Evolutionary conservation across 495 filamentous ascomycete genomes (phyloP), one percentile per base, ranked within the genome.

Genomic region (Aspergillus avenaceus): DNA sequence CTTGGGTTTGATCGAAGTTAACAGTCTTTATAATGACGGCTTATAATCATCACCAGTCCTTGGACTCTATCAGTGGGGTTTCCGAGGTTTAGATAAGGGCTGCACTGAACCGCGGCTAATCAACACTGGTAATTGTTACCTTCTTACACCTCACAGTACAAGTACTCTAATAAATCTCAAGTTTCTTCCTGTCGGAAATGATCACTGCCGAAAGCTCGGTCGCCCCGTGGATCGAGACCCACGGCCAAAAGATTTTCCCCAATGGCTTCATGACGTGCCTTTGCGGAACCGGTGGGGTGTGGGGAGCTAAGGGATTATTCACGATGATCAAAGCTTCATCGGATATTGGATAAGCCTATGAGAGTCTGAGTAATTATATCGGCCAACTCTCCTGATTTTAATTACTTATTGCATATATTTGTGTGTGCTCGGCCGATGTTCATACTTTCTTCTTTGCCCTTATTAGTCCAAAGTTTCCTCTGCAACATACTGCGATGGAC

Each of bases 401-500:
- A 12, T 31, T 13, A 31, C 9, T 31, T 31, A n/a, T n/a, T n/a
- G n/a, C 36, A 16, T 38, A 38, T 38, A 38, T 16, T 12, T 38
- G 9, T 14, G 22, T 5, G 36, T 38, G 19, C n/a, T 7, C 32
- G 19, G 4, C 36, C 7, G n/a, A 9, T 2, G 14, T 3, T 38
- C 5, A 8, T n/a, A 18, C 1, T 14, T 23, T 42, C 25, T 7
- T 26, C 40, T 11, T 8, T 42, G 14, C 19, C 40, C 31, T 16
- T 14, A 38, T 38, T 38, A 4, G 18, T 12, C 3, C 13, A 16
- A 16, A 36, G 3, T 16, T 6, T n/a, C 21, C 38, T 41, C 5
- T 23, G 32, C 19, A 37, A 37, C 32, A 21, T 21, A 8, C 12
- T 61, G 66, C 44, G 45, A 83, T 85, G 82, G 73, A 84, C 25